Evolutionary conservation across 2,329 filamentous ascomycete species (phyloP), one percentile per base, ranked within the genome.

Genomic region (Pyricularia grisea): DNA sequence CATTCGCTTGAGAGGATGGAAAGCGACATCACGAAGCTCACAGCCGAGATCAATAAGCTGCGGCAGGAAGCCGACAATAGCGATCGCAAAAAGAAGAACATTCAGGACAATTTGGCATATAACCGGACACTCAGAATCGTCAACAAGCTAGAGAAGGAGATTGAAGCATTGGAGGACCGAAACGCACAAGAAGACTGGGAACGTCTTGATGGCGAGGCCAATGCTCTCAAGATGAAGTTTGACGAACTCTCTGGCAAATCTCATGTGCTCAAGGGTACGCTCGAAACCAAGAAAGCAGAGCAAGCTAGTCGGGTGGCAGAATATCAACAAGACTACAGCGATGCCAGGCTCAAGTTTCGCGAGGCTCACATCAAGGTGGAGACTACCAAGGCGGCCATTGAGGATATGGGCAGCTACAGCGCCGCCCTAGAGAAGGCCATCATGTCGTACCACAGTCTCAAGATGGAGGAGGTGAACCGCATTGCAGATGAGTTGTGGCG

Each of bases 401-500:
- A 97, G 69, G 95, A 99, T 77, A 83, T 99, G 50, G 90, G 86
- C 7, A 90, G 92, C 60, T 98, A 97, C 77, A 85, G 88, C 63
- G 85, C 87, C 11, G 95, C 95, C 9, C 85, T 99, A 14, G 94
- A 98, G 82, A 93, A 95, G 76, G 96, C 95, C 65, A 96, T 99
- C 75, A 97, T 99, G 92, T 92, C 92, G 75, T 99, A 94, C 76
- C 95, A 99, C 81, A 87, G 90, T 33, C 82, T 97, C 76, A 99
- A 99, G 83, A 99, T 99, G 95, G 92, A 95, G 74, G 94, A 99
- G 78, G 94, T 99, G 78, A 99, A 99, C 79, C 87, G 89, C 69
- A 97, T 97, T 78, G 90, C 96, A 67, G 92, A 92, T 72, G 95
- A 99, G 78, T 86, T 99, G n/a, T 99, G 95, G 95, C 92, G 92